Percentiles rank a stretch among this genome's conserved stretches.
Evolutionary conservation across 73 alveolate genomes (phyloP).

Genomic region (Durusdinium trenchii): DNA sequence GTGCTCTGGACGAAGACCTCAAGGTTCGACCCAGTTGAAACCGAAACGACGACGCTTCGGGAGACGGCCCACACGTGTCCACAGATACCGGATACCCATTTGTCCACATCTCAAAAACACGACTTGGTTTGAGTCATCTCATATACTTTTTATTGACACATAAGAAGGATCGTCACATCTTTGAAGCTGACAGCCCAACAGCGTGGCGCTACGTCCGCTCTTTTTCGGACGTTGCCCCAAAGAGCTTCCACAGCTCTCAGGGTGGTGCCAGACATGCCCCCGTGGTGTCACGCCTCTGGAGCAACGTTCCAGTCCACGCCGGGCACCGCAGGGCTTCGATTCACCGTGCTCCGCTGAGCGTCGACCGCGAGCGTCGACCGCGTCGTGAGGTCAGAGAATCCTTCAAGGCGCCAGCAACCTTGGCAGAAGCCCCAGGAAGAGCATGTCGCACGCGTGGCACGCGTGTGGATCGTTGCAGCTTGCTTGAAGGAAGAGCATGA

Average conservation of each 20-base stretch:
- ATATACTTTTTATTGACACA: too few species aligned
- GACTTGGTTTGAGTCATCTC: too few species aligned
- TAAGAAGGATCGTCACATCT: too few species aligned
- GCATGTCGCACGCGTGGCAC: too few species aligned
- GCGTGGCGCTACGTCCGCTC: neutral
- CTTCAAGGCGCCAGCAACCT: slow-evolving; percentile 60
- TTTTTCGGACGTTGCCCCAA: neutral
- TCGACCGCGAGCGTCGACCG: neutral
- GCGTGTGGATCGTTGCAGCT: too few species aligned
- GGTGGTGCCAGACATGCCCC: slow-evolving; percentile 94
- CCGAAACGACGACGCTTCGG: neutral
- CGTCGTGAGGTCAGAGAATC: slow-evolving; percentile 70
- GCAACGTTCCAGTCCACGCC: slow-evolving; percentile 68
- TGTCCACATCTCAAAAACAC: too few species aligned
- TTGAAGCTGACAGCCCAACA: neutral
- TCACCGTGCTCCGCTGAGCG: neutral
- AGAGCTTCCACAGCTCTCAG: neutral
- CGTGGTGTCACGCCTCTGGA: slow-evolving; percentile 55
- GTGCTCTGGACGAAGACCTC: slow-evolving; percentile 31
- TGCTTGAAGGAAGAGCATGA: neutral
- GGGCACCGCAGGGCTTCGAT: neutral
- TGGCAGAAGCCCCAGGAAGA: slow-evolving; percentile 26
- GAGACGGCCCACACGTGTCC: too few species aligned
- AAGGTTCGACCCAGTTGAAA: neutral
- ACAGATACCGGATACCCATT: too few species aligned